Conservation (phyloP, 2,329 filamentous ascomycete species). For the Emergomyces pasteurianus region DNA sequence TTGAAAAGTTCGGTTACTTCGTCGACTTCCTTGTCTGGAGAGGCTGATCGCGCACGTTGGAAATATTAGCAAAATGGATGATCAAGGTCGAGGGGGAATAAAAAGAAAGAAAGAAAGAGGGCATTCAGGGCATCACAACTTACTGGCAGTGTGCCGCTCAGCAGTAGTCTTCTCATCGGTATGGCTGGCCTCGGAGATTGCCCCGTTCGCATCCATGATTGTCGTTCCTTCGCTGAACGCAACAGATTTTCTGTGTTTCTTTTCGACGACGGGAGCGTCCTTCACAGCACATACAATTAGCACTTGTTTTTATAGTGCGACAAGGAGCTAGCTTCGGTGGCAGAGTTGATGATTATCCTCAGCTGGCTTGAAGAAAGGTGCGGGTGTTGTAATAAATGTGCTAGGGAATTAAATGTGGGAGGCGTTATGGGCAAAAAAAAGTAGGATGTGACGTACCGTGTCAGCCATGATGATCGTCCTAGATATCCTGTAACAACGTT, state of each 20-base stretch:
- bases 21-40: conserved; percentile 45
- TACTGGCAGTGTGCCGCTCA: conserved; percentile 63
- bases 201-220: conserved; percentile 81
- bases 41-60: conserved; percentile 38
- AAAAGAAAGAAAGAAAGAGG: too few relatives aligned
- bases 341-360: conserved; percentile 11
- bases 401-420: conserved; percentile 15
- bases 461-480: conserved; percentile 27
- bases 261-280: conserved; percentile 24
- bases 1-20: conserved; percentile 58
- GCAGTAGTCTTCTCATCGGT: conserved; percentile 71
- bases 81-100: background rate
- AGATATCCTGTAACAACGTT: background rate
- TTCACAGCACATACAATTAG: conserved; percentile 20
- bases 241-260: conserved; percentile 79
- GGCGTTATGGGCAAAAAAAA: conserved; percentile 17
- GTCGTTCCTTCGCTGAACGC: conserved; percentile 80
- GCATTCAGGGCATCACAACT: conserved; percentile 17
- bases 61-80: conserved; percentile 30
- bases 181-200: conserved; percentile 59
- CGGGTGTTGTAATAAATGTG: background rate
- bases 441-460: conserved; percentile 32
- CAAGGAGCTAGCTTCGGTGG: background rate
- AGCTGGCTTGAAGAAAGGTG: conserved; percentile 7
- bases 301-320: background rate